A percentile compares a stretch with the other conserved stretches of the same genome.
phyloP scores from a whole-genome alignment of 192 early-diverging fungal species.

The Coemansia sp. region DNA sequence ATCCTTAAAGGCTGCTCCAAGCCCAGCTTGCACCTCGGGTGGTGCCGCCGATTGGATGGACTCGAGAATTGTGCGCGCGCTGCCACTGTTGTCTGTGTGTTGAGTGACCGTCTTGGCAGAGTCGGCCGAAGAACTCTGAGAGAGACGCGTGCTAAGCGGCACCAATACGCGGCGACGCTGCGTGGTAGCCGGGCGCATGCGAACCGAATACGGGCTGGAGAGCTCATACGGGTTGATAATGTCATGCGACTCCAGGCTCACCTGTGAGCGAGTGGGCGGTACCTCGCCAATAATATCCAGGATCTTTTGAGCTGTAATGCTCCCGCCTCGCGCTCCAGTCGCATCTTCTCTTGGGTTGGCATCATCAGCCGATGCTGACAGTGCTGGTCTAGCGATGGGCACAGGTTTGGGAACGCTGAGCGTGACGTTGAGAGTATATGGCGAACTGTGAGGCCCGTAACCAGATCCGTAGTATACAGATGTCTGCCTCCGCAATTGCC shows the following conservation, averaged over 20 bases:
- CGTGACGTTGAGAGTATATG: constrained; percentile 23
- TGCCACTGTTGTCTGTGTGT: not conserved
- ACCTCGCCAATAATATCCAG: constrained; percentile 47
- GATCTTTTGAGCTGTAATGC: constrained; percentile 45
- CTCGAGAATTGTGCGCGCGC: constrained; percentile 15
- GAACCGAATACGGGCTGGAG: constrained; percentile 29
- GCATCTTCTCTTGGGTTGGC: not conserved
- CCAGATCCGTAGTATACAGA: constrained; percentile 44
- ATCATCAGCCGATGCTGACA: not conserved
- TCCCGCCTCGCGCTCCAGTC: constrained; percentile 9
- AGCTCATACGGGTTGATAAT: constrained; percentile 44
- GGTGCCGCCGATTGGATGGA: constrained; percentile 46
- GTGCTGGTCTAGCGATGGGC: not conserved
- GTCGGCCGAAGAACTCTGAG: constrained; percentile 12
- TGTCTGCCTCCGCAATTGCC: constrained; percentile 9
- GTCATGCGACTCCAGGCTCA: constrained; percentile 10
- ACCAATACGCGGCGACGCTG: constrained; percentile 42
- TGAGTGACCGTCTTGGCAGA: constrained; percentile 5
- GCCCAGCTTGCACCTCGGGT: constrained; percentile 29
- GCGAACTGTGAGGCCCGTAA: constrained; percentile 36
- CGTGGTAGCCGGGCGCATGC: constrained; percentile 26
- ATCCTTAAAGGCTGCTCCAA: not conserved
- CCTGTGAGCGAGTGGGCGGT: constrained; percentile 33
- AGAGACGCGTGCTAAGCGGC: constrained; percentile 30
- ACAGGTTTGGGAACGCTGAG: constrained; percentile 7